These are phyloP conservation scores for Sambucus nigra DNA, from an alignment of 129 eudicot species.

Conservation along the genomic window DNA sequence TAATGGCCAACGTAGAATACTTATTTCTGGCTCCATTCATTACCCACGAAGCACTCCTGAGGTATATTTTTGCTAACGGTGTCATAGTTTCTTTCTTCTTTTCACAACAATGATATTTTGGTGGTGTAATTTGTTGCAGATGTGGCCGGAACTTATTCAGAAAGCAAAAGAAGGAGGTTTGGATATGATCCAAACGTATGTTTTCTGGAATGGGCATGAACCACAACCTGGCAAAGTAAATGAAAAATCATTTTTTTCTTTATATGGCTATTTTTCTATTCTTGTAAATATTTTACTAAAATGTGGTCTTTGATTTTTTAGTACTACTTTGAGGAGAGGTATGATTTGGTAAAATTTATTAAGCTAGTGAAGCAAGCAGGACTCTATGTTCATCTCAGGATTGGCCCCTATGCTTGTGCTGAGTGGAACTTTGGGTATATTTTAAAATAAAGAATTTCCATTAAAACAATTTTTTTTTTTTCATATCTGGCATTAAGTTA, in stretches of 20 bases:
- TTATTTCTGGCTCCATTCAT: constrained; percentile 98
- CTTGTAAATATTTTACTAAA: too few relatives aligned
- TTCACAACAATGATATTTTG: background rate
- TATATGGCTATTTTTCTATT: constrained; percentile 5
- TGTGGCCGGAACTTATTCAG: constrained; percentile 99
- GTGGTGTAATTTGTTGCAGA: constrained; percentile 30
- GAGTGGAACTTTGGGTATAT: constrained; percentile 99
- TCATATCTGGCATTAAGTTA: background rate
- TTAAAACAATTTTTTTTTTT: background rate
- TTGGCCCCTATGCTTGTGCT: constrained; percentile 99
- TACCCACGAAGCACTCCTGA: constrained; percentile 99
- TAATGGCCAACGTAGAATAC: constrained; percentile 82
- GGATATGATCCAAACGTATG: constrained; percentile 98
- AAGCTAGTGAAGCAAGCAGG: constrained; percentile 95
- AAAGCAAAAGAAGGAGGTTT: constrained; percentile 98
- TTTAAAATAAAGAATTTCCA: background rate
- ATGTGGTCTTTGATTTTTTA: constrained; percentile 11
- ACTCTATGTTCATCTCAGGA: constrained; percentile 85
- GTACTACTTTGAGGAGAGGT: constrained; percentile 90
- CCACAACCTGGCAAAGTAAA: constrained; percentile 92
- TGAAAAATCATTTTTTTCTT: background rate
- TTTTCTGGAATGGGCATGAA: constrained; percentile 99
- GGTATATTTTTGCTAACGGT: constrained; percentile 48
- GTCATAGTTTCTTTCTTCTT: constrained; percentile 4
- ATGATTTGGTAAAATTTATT: constrained; percentile 92